Conservation (phyloP, 1,284 basidiomycete species). For the Cryptococcus sp. region DNA sequence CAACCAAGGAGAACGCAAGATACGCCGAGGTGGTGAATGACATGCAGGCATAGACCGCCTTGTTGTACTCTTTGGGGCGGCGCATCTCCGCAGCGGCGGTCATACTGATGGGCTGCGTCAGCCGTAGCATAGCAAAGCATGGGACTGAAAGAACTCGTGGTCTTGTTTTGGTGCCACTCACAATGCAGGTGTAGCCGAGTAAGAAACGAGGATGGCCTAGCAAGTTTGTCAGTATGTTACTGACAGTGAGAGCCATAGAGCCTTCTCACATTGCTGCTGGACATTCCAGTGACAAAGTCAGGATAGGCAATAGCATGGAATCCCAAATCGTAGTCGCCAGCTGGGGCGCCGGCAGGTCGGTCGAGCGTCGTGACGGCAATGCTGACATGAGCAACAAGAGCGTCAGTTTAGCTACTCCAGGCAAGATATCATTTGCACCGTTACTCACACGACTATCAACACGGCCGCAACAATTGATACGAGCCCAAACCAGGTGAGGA, state of each 20-base stretch:
- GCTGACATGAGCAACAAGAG: slow-evolving; percentile 4
- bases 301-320: slow-evolving; percentile 12
- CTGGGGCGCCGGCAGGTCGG: slow-evolving; percentile 46
- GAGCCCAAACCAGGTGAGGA: slow-evolving; percentile 44
- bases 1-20: too few relatives aligned
- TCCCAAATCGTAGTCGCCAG: slow-evolving; percentile 17
- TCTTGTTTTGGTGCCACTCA: background rate
- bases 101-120: slow-evolving; percentile 1
- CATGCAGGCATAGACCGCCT: background rate
- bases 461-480: slow-evolving; percentile 26
- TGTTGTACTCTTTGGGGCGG: background rate
- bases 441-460: slow-evolving; percentile 26
- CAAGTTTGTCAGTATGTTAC: slow-evolving; percentile 2
- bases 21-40: too few relatives aligned
- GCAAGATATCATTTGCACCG: background rate
- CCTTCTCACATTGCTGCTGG: slow-evolving; percentile 5
- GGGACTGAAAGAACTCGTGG: background rate
- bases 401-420: too few relatives aligned
- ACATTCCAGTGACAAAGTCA: slow-evolving; percentile 7
- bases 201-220: slow-evolving; percentile 16
- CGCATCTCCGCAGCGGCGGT: background rate
- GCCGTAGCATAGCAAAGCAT: background rate
- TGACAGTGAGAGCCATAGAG: background rate
- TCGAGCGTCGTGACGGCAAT: slow-evolving; percentile 42
- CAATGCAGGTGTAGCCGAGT: slow-evolving; percentile 8